A percentile compares a stretch with the other conserved stretches of the same genome.
Conservation (phyloP, 352 stramenopile genomes). For the Phytophthora podocarpi region DNA sequence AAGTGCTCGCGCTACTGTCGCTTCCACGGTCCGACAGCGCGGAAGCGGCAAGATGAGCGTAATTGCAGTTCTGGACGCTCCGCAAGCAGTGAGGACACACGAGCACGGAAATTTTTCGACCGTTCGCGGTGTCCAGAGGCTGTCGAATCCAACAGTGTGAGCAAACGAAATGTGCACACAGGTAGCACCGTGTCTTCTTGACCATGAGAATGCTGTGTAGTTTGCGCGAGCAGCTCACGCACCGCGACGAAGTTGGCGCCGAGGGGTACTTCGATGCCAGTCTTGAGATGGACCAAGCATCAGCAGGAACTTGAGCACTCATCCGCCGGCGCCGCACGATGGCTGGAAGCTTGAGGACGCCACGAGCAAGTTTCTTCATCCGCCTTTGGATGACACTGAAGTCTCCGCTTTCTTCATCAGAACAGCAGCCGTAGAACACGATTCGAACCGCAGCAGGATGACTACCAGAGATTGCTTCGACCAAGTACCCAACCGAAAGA, state of each 20-base stretch:
- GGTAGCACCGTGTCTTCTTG: conserved; percentile 40
- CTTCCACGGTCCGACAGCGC: conserved; percentile 13
- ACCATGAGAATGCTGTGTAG: conserved; percentile 30
- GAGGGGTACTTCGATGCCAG: neutral
- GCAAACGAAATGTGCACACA: conserved; percentile 44
- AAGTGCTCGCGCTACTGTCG: conserved; percentile 22
- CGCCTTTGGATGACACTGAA: conserved; percentile 2
- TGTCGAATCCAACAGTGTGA: conserved; percentile 35
- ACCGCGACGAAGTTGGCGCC: conserved; percentile 23
- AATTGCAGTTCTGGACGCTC: conserved; percentile 53
- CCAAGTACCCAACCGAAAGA: conserved; percentile 16
- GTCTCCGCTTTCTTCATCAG: neutral
- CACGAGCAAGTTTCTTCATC: conserved; percentile 16
- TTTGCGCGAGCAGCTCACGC: conserved; percentile 53
- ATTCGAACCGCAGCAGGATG: conserved; percentile 19
- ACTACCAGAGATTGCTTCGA: conserved; percentile 14
- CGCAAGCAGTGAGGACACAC: conserved; percentile 52
- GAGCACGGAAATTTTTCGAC: conserved; percentile 34
- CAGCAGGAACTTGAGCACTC: conserved; percentile 16
- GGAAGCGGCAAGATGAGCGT: conserved; percentile 25
- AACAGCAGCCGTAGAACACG: conserved; percentile 19
- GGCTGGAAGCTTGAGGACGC: conserved; percentile 17
- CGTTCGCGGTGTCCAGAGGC: conserved; percentile 31
- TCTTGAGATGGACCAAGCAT: conserved; percentile 5
- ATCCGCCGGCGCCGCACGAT: conserved; percentile 17